Conservation (phyloP, 805 yeast genomes). For the Ogataea siamensis region DNA sequence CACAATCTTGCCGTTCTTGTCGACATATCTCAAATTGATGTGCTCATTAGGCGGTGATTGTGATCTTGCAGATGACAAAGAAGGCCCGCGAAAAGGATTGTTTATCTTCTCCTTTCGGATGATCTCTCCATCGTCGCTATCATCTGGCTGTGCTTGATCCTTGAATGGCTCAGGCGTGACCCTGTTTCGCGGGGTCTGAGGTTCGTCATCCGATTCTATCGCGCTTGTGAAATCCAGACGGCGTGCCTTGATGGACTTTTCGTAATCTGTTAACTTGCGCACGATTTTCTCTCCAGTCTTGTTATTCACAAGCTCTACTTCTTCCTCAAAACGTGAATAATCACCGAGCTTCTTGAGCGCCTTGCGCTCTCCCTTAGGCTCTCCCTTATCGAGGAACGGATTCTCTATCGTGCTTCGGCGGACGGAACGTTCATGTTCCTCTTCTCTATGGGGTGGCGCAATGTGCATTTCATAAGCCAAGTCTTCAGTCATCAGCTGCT, state of each 20-base stretch:
- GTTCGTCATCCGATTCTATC: slow-evolving; percentile 3
- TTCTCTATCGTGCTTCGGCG: slow-evolving; percentile 22
- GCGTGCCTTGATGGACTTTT: slow-evolving; percentile 39
- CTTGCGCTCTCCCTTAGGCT: background rate
- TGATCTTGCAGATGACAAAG: background rate
- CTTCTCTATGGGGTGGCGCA: slow-evolving; percentile 20
- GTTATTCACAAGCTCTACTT: slow-evolving; percentile 40
- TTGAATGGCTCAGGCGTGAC: slow-evolving; percentile 13
- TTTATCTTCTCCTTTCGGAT: slow-evolving; percentile 23
- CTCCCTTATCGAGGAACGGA: slow-evolving; percentile 30
- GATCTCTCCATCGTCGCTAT: slow-evolving; percentile 16
- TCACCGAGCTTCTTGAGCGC: slow-evolving; percentile 2
- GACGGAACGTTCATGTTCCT: slow-evolving; percentile 21
- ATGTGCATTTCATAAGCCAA: slow-evolving; percentile 30
- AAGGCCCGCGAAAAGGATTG: slow-evolving; percentile 25
- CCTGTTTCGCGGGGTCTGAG: slow-evolving; percentile 20
- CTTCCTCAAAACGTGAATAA: slow-evolving; percentile 33
- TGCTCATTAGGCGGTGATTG: background rate
- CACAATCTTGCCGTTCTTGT: slow-evolving; percentile 35
- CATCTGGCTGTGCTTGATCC: slow-evolving; percentile 2
- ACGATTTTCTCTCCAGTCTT: slow-evolving; percentile 40
- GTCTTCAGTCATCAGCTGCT: slow-evolving; percentile 35
- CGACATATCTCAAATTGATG: slow-evolving; percentile 23
- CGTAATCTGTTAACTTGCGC: slow-evolving; percentile 31
- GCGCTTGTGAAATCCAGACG: slow-evolving; percentile 30